Percentiles rank a stretch among this genome's conserved stretches.
Evolutionary conservation across 2,329 filamentous ascomycete genomes (phyloP).

Genomic region (Nothophaeocryptopus gaeumannii): DNA sequence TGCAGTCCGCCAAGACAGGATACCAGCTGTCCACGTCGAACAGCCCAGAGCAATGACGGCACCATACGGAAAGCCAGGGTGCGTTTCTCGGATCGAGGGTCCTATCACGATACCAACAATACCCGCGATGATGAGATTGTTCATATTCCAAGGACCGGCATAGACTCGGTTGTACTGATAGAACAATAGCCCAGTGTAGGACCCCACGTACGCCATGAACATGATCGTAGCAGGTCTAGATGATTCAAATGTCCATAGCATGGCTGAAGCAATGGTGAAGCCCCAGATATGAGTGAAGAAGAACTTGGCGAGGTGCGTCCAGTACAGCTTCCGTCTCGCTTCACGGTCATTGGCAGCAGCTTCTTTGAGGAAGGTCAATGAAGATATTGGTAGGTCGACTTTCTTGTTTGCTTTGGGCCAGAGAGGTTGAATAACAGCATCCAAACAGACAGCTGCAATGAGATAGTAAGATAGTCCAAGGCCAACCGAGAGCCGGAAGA

Average conservation of each 20-base stretch:
- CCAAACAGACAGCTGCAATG: conserved; percentile 55
- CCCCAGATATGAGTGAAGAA: conserved; percentile 54
- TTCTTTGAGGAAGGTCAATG: conserved; percentile 38
- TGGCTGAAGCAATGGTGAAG: conserved; percentile 47
- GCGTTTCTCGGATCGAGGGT: conserved; percentile 41
- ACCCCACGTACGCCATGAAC: conserved; percentile 50
- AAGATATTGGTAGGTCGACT: conserved; percentile 18
- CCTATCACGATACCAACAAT: conserved; percentile 49
- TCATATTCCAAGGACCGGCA: conserved; percentile 49
- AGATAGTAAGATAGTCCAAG: conserved; percentile 59
- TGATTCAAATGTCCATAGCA: conserved; percentile 54
- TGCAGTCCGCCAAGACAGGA: conserved; percentile 49
- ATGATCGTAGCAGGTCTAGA: conserved; percentile 45
- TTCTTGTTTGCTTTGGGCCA: conserved; percentile 24
- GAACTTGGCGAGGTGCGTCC: conserved; percentile 50
- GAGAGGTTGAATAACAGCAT: conserved; percentile 42
- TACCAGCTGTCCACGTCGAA: conserved; percentile 52
- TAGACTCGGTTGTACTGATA: conserved; percentile 51
- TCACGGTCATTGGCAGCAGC: conserved; percentile 46
- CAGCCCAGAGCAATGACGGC: conserved; percentile 49
- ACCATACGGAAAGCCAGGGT: conserved; percentile 44
- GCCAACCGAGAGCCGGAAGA: conserved; percentile 49
- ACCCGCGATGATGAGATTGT: conserved; percentile 48
- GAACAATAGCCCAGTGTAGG: conserved; percentile 53
- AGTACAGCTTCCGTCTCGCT: conserved; percentile 51